phyloP scores from a whole-genome alignment of 805 yeast genomes.

The Clavispora fructus region DNA sequence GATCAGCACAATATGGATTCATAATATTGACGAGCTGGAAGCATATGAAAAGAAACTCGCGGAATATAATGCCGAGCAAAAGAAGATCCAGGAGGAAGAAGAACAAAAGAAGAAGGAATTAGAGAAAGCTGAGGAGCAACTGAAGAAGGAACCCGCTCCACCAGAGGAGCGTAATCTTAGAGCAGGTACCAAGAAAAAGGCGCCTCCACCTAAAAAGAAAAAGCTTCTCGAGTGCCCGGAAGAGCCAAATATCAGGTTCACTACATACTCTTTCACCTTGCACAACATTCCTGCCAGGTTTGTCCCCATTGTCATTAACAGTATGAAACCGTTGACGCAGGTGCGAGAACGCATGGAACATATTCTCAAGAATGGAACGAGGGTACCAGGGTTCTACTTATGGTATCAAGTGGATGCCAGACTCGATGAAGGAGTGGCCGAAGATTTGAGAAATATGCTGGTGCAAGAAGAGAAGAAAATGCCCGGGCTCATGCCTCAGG shows the following conservation, averaged over 20 bases:
- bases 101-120: constrained; percentile 17
- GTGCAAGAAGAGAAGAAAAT: constrained; percentile 48
- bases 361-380: constrained; percentile 53
- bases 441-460: constrained; percentile 53
- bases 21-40: constrained; percentile 46
- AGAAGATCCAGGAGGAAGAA: constrained; percentile 24
- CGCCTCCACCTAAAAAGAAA: constrained; percentile 7
- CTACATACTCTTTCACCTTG: constrained; percentile 64
- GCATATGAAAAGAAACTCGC: constrained; percentile 35
- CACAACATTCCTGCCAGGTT: constrained; percentile 61
- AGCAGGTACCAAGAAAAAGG: constrained; percentile 12
- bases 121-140: constrained; percentile 13
- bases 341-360: constrained; percentile 60
- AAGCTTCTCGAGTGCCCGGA: constrained; percentile 25
- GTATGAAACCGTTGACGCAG: constrained; percentile 53
- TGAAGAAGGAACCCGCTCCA: constrained; percentile 5
- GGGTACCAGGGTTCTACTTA: constrained; percentile 56
- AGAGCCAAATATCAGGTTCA: constrained; percentile 44
- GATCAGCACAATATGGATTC: constrained; percentile 46
- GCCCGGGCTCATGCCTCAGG: constrained; percentile 27
- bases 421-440: constrained; percentile 63
- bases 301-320: constrained; percentile 58
- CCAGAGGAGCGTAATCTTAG: constrained; percentile 9
- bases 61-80: constrained; percentile 22
- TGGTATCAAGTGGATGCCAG: constrained; percentile 85